These are phyloP conservation scores for Pluteus cervinus DNA, from an alignment of 768 basidiomycete genomes.

Conservation along the genomic window DNA sequence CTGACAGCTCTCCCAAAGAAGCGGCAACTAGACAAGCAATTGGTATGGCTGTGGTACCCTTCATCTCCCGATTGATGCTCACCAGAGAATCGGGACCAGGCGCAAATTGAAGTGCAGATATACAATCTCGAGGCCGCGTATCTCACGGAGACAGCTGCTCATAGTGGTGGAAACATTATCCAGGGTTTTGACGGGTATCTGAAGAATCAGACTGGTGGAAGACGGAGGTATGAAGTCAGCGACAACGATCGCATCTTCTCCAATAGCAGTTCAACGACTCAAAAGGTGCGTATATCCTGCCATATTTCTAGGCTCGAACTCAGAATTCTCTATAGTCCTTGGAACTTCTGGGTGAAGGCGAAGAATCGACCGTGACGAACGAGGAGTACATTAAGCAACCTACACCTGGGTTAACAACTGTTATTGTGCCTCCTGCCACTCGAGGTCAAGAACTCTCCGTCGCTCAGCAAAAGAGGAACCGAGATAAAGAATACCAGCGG, in stretches of 20 bases:
- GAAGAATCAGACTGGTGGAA: constrained; percentile 63
- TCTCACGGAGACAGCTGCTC: constrained; percentile 68
- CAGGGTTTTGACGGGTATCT: constrained; percentile 85
- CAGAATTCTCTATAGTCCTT: constrained; percentile 46
- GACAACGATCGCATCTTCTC: constrained; percentile 81
- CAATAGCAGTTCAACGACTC: constrained; percentile 69
- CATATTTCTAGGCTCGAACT: constrained; percentile 1
- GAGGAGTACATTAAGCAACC: constrained; percentile 64
- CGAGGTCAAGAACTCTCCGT: constrained; percentile 60
- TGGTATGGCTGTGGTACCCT: constrained; percentile 39
- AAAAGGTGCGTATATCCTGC: constrained; percentile 45
- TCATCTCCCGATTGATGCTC: constrained; percentile 1
- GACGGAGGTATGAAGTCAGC: constrained; percentile 69
- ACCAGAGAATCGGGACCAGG: constrained; percentile 37
- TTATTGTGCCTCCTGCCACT: constrained; percentile 71
- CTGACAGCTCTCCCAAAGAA: constrained; percentile 71
- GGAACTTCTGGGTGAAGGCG: constrained; percentile 68
- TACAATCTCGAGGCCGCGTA: constrained; percentile 74
- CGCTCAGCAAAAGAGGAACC: constrained; percentile 67
- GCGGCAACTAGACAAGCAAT: constrained; percentile 66
- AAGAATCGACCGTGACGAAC: constrained; percentile 44
- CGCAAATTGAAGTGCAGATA: constrained; percentile 72
- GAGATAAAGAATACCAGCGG: constrained; percentile 80
- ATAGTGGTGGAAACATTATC: constrained; percentile 82
- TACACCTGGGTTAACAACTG: constrained; percentile 71